A percentile compares a stretch with the other conserved stretches of the same genome.
Evolutionary conservation across 139 green algal genomes (phyloP).

Genomic region (Deuterostichococcus epilithicus): DNA sequence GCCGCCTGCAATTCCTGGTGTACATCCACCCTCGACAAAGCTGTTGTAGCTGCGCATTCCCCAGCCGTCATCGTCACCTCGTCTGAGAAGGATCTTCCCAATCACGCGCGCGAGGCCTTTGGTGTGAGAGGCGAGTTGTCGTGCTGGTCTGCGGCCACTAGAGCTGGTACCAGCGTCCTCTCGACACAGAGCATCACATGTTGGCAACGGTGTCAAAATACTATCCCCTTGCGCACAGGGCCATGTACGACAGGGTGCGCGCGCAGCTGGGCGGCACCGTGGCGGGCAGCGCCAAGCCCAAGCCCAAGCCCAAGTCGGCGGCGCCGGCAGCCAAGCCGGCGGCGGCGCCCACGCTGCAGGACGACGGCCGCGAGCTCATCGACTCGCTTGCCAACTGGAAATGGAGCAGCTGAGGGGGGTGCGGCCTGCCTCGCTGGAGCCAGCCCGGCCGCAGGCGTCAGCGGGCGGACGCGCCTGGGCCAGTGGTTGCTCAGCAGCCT

Average conservation of each 20-base stretch:
- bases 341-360: background rate
- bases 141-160: too few relatives aligned
- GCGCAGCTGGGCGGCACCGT: slow-evolving; percentile 15
- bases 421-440: background rate
- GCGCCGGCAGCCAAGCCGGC: background rate
- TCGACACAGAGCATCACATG: background rate
- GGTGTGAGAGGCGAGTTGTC: too few relatives aligned
- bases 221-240: background rate
- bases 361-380: background rate
- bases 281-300: background rate
- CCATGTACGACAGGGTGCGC: slow-evolving; percentile 22
- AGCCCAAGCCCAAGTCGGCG: background rate
- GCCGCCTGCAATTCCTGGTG: background rate
- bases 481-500: too few relatives aligned
- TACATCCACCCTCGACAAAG: too few relatives aligned
- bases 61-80: too few relatives aligned
- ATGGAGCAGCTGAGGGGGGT: background rate
- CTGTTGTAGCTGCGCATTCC: too few relatives aligned
- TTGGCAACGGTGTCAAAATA: background rate
- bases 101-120: too few relatives aligned
- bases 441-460: too few relatives aligned
- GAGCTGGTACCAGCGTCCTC: too few relatives aligned
- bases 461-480: too few relatives aligned
- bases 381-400: slow-evolving; percentile 9
- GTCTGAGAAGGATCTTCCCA: too few relatives aligned